These are phyloP conservation scores for Malassezia nana DNA, from an alignment of 1,284 basidiomycete species.

Conservation along the genomic window DNA sequence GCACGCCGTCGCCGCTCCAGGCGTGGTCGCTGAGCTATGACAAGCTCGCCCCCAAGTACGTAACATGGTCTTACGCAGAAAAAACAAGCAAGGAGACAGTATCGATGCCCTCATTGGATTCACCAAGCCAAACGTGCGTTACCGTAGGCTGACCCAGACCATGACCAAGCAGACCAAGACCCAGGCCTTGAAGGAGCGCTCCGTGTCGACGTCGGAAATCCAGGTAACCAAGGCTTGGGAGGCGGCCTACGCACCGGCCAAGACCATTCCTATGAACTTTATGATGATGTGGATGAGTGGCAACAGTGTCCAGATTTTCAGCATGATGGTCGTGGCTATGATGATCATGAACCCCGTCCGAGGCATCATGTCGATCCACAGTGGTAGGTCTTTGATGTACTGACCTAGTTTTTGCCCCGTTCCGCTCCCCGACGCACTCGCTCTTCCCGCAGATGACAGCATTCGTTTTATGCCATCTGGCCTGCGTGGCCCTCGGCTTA, in stretches of 20 bases:
- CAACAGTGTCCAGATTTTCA: slow-evolving; percentile 44
- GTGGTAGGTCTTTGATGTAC: slow-evolving; percentile 17
- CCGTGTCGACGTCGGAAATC: slow-evolving; percentile 28
- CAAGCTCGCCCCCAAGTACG: slow-evolving; percentile 8
- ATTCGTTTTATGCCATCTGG: slow-evolving; percentile 36
- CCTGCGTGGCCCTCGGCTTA: slow-evolving; percentile 30
- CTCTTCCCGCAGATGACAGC: slow-evolving; percentile 31
- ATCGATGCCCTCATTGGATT: slow-evolving; percentile 12
- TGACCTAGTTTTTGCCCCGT: slow-evolving; percentile 31
- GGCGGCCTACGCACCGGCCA: slow-evolving; percentile 36
- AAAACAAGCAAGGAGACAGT: background rate
- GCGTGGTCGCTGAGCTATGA: slow-evolving; percentile 9
- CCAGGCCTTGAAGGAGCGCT: background rate
- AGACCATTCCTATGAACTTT: slow-evolving; percentile 42
- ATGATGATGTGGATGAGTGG: slow-evolving; percentile 48
- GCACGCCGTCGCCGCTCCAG: slow-evolving; percentile 1
- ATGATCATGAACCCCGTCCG: slow-evolving; percentile 36
- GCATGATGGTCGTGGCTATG: slow-evolving; percentile 47
- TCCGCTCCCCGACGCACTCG: slow-evolving; percentile 28
- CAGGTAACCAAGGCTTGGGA: slow-evolving; percentile 44
- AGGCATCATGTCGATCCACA: slow-evolving; percentile 28
- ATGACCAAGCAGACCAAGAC: slow-evolving; percentile 6
- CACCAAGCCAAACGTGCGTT: slow-evolving; percentile 1
- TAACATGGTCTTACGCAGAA: background rate
- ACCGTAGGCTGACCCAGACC: background rate